Evolutionary conservation across 176 grass and related monocot genomes (phyloP), one percentile per base, ranked within the genome.

Genomic region (Pharus latifolius): DNA sequence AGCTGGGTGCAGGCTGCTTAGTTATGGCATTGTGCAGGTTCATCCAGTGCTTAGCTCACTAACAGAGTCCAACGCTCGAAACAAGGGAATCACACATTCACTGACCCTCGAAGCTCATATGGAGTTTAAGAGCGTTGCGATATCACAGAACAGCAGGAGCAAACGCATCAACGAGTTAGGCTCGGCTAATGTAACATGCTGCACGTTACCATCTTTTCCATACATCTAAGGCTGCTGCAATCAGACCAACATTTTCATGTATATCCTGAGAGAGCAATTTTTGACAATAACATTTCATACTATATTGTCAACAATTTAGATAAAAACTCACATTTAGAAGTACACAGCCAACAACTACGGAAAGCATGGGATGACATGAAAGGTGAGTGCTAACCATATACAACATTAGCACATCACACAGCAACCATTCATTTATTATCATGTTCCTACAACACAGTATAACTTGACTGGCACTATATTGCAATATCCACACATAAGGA

Each of bases 1-100:
- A 88, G 84, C 66, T 88, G 85, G 89, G 14, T 88, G 26, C 77
- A 85, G n/a, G 4, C 32, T 30, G 13, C 43, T 32, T 50, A 50
- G 42, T 32, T 12, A 54, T 22, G n/a, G 47, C 1, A 34, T 52
- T 52, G 34, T 53, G 33, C 37, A 32, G 12, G n/a, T n/a, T n/a
- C n/a, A n/a, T n/a, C n/a, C n/a, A n/a, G n/a, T n/a, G n/a, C n/a
- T n/a, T n/a, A n/a, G n/a, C n/a, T n/a, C n/a, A n/a, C n/a, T n/a
- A n/a, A n/a, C n/a, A n/a, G n/a, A n/a, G n/a, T n/a, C n/a, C n/a
- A n/a, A n/a, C n/a, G n/a, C n/a, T n/a, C n/a, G n/a, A n/a, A n/a
- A n/a, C n/a, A n/a, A n/a, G n/a, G n/a, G n/a, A n/a, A n/a, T n/a
- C n/a, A n/a, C n/a, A n/a, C n/a, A n/a, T n/a, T n/a, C n/a, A n/a